phyloP scores from a whole-genome alignment of 208 protist species.

The Porcisia deanei region DNA sequence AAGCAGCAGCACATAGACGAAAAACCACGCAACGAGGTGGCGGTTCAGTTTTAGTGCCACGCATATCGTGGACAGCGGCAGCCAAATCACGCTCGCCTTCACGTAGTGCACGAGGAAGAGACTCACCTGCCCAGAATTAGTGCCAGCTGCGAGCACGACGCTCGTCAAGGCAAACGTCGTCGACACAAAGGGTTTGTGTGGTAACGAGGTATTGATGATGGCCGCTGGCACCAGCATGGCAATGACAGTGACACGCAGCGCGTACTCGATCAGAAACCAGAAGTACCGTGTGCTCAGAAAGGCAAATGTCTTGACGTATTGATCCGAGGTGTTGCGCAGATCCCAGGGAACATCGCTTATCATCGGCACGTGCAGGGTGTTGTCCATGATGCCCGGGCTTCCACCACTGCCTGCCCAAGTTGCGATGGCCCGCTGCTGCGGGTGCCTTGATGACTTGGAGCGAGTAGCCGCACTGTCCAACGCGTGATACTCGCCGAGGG shows the following conservation, averaged over 20 bases:
- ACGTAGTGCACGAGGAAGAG: conserved; percentile 60
- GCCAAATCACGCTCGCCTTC: conserved; percentile 62
- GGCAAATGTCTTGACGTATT: conserved; percentile 35
- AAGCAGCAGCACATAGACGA: conserved; percentile 66
- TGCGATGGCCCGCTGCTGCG: background rate
- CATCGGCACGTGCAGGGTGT: conserved; percentile 18
- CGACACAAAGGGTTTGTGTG: conserved; percentile 43
- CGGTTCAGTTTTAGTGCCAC: conserved; percentile 44
- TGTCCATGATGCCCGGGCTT: background rate
- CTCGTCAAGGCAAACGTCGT: conserved; percentile 50
- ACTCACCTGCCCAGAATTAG: conserved; percentile 49
- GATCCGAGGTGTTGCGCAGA: conserved; percentile 36
- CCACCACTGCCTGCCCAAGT: background rate
- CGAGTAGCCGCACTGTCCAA: background rate
- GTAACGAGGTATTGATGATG: conserved; percentile 43
- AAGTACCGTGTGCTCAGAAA: conserved; percentile 65
- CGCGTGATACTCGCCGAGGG: conserved; percentile 9
- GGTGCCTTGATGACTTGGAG: background rate
- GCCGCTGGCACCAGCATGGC: conserved; percentile 64
- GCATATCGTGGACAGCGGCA: conserved; percentile 61
- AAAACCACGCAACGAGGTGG: conserved; percentile 47
- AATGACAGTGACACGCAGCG: conserved; percentile 63
- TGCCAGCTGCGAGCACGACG: conserved; percentile 58
- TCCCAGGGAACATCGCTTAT: conserved; percentile 58
- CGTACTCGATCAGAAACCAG: conserved; percentile 72